Evolutionary conservation across 75 land plant genomes (phyloP).

Genomic region (Sequoiadendron giganteum): DNA sequence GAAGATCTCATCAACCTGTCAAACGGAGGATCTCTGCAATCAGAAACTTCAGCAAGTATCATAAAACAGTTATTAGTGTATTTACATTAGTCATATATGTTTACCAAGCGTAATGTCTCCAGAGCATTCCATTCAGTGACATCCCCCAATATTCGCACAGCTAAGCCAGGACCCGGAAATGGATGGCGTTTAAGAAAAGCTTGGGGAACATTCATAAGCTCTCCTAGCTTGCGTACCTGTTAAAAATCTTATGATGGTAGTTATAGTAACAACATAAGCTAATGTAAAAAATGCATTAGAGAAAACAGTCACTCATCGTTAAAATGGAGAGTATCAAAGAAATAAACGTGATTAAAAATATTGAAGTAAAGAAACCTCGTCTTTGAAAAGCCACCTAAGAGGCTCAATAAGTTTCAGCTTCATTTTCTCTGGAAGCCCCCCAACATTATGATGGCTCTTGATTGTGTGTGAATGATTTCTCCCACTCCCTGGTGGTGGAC

Average conservation of each 20-base stretch:
- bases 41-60: not conserved
- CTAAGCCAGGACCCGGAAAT: constrained; percentile 97
- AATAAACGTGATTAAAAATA: not conserved
- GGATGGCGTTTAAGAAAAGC: constrained; percentile 89
- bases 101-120: constrained; percentile 78
- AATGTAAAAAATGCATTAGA: not conserved
- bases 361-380: constrained; percentile 52
- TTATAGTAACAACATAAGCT: not conserved
- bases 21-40: not conserved
- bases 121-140: constrained; percentile 82
- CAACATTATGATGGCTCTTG: constrained; percentile 99
- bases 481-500: constrained; percentile 98
- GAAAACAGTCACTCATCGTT: not conserved
- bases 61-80: not conserved
- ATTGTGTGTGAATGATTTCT: constrained; percentile 96
- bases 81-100: not conserved
- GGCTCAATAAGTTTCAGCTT: constrained; percentile 92
- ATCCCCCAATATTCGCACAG: constrained; percentile 84
- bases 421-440: constrained; percentile 91
- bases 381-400: constrained; percentile 91
- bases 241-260: not conserved
- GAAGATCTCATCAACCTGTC: constrained; percentile 93
- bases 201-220: constrained; percentile 67
- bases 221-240: constrained; percentile 82
- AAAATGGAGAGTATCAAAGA: not conserved